phyloP scores from a whole-genome alignment of 192 early-diverging fungal genomes.

The Coemansia furcata region DNA sequence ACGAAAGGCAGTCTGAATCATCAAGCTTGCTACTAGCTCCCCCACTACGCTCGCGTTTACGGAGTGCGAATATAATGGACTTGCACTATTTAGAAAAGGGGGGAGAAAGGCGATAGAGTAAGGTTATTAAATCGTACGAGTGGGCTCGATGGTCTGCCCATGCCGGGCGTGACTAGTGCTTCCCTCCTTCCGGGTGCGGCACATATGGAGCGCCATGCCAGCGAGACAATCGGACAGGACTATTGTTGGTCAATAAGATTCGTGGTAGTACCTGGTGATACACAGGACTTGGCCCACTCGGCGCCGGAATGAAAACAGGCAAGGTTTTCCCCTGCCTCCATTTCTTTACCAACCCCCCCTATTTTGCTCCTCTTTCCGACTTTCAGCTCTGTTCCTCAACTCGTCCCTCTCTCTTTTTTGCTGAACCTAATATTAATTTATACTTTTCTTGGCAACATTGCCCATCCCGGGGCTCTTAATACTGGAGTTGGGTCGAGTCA shows the following conservation, averaged over 20 bases:
- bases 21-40: not conserved
- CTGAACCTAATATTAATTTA: constrained; percentile 1
- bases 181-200: not conserved
- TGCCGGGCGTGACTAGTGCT: not conserved
- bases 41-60: not conserved
- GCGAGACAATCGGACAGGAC: not conserved
- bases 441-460: not conserved
- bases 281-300: too few relatives aligned
- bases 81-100: not conserved
- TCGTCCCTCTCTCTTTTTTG: not conserved
- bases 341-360: not conserved
- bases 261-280: not conserved
- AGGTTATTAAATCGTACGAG: not conserved
- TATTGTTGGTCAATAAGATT: not conserved
- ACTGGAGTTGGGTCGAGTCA: not conserved
- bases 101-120: not conserved
- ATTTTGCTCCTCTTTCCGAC: not conserved
- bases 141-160: not conserved
- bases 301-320: not conserved
- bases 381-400: not conserved
- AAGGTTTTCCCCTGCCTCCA: not conserved
- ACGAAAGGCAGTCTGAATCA: constrained; percentile 68
- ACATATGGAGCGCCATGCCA: not conserved
- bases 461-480: not conserved
- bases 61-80: constrained; percentile 9